Base-by-base conservation (phyloP, 805 yeast genomes). In the Wickerhamiella nectarea region DNA sequence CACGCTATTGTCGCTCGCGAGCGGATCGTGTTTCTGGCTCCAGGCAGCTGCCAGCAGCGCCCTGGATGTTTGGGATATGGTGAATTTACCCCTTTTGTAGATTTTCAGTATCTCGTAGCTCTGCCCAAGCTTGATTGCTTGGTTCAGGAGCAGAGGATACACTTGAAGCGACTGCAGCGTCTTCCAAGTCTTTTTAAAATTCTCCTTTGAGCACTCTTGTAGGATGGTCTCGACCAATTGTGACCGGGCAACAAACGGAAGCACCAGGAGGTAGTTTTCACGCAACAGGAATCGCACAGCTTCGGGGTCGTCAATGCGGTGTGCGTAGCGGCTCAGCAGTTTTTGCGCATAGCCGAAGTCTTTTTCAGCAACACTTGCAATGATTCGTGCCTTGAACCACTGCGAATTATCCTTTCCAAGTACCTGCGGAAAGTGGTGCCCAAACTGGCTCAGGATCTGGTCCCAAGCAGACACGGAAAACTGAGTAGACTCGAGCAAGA, bases 1-100 rank as follows among this genome's bases (percentile, higher is more conserved):
- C 34, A 34, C 43, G 4, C 19, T 40, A 8, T 41, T 45, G 17
- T 41, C 38, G 28, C 24, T 8, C 24, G 5, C 8, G 24, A 21
- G 24, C 29, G 28, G 11, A n/a, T 36, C 37, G 17, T 38, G 43
- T 25, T 36, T 39, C 28, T 52, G 57, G 28, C 54, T 55, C 51
- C 54, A 55, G 14, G 53, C 53, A 2, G 47, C 51, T 12, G 51
- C 45, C 49, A 48, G 48, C 44, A 58, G 46, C 14, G 59, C 61
- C 12, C 46, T 43, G 10, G 56, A 46, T 12, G 56, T 25, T 17
- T 28, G 31, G 3, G 15, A 10, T 6, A 28, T 28, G 2, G 31
- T 28, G 15, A 28, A 28, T 15, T 7, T 14, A 12, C 31, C 31
- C 15, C 15, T 28, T 28, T 28, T 28, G 31, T 28, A 28, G 3